phyloP scores from a whole-genome alignment of 2,329 filamentous ascomycete genomes.

The Hymenoscyphus linearis region DNA sequence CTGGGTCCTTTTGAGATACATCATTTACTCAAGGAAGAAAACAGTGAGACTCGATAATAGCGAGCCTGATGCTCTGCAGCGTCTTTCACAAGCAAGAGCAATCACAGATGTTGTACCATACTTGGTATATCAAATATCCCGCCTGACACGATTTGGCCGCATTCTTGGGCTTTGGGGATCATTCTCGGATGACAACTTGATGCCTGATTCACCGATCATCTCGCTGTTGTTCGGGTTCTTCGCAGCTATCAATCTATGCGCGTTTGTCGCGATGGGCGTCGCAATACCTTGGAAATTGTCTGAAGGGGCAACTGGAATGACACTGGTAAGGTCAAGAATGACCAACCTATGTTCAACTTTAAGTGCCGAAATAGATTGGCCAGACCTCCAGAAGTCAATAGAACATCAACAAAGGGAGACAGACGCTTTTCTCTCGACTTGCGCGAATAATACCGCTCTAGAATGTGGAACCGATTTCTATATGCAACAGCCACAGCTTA shows the following conservation, averaged over 20 bases:
- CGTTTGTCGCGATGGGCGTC: neutral
- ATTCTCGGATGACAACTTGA: too few relatives aligned
- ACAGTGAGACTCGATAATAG: neutral
- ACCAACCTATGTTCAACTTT: neutral
- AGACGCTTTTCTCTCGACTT: neutral
- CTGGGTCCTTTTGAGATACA: constrained; percentile 1
- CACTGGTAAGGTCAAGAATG: neutral
- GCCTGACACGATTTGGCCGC: neutral
- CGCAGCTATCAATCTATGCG: neutral
- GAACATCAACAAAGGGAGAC: neutral
- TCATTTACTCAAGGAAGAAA: neutral
- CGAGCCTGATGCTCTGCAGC: neutral
- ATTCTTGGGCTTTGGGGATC: too few relatives aligned
- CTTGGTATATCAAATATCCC: neutral
- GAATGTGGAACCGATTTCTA: neutral
- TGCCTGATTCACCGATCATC: neutral
- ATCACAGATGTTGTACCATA: neutral
- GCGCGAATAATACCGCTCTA: neutral
- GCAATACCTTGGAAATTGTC: neutral
- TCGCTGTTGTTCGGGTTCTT: neutral
- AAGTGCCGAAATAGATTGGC: neutral
- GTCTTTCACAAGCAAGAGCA: constrained; percentile 1
- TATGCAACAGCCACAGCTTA: neutral
- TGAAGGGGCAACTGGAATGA: neutral
- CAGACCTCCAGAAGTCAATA: neutral